A percentile compares a stretch with the other conserved stretches of the same genome.
Evolutionary conservation across 2,329 filamentous ascomycete genomes (phyloP).

Genomic region (Pyrenophora tritici-repentis): DNA sequence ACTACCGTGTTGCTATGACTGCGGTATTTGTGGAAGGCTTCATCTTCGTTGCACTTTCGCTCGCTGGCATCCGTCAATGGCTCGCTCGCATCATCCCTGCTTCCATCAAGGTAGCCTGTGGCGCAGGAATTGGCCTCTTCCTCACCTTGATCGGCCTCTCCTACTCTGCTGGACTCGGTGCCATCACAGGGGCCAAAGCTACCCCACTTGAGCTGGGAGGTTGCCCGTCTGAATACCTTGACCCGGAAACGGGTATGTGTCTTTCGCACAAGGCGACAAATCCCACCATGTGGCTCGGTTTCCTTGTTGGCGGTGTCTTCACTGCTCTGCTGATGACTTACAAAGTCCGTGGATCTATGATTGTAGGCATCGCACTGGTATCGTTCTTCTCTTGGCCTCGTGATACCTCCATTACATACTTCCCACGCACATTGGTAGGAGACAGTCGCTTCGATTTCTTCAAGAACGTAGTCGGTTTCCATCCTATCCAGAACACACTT

Average conservation of each 20-base stretch:
- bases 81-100: constrained; percentile 66
- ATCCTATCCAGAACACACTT: constrained; percentile 71
- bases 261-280: constrained; percentile 75
- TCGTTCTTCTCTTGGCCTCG: constrained; percentile 89
- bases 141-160: constrained; percentile 77
- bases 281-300: constrained; percentile 84
- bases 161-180: constrained; percentile 80
- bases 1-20: constrained; percentile 75
- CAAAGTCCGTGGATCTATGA: constrained; percentile 83
- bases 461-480: constrained; percentile 83
- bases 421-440: constrained; percentile 72
- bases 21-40: constrained; percentile 89
- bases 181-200: constrained; percentile 68
- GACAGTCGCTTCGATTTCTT: constrained; percentile 81
- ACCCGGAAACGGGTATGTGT: constrained; percentile 59
- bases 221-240: constrained; percentile 61
- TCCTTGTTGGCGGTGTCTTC: constrained; percentile 81
- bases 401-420: constrained; percentile 75
- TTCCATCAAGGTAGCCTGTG: constrained; percentile 89
- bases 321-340: constrained; percentile 83
- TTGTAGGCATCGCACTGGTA: constrained; percentile 79
- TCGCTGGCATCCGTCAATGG: constrained; percentile 75
- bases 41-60: constrained; percentile 78
- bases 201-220: constrained; percentile 79
- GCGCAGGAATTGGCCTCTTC: constrained; percentile 86